phyloP scores from a whole-genome alignment of 805 yeast genomes.

The Pichia cephalocereana region DNA sequence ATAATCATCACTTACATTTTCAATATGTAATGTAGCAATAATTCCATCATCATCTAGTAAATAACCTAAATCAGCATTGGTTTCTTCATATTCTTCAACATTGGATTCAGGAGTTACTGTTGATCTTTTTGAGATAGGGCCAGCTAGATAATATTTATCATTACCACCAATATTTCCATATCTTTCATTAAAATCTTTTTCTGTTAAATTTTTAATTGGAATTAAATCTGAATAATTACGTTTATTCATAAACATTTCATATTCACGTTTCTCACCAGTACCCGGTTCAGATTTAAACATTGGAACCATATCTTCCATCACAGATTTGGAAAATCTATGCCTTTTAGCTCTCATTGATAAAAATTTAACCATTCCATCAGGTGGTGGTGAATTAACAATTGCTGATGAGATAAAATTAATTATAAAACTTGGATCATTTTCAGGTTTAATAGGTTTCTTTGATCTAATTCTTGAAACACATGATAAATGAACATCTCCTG shows the following conservation, averaged over 20 bases:
- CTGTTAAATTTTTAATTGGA: conserved; percentile 32
- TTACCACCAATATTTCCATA: conserved; percentile 19
- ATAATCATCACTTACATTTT: conserved; percentile 41
- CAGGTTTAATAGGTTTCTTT: conserved; percentile 41
- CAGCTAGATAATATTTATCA: conserved; percentile 5
- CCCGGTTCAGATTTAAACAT: conserved; percentile 54
- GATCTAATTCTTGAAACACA: conserved; percentile 72
- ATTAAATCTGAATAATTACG: conserved; percentile 70
- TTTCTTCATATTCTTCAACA: background rate
- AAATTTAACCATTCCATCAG: conserved; percentile 71
- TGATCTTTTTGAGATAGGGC: conserved; percentile 19
- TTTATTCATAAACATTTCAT: conserved; percentile 45
- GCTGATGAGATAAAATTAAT: conserved; percentile 86
- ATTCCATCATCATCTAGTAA: conserved; percentile 50
- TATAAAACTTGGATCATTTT: conserved; percentile 64
- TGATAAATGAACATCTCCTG: conserved; percentile 92
- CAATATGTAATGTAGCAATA: conserved; percentile 67
- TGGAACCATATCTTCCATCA: conserved; percentile 68
- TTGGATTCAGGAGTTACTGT: conserved; percentile 5
- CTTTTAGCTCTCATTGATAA: conserved; percentile 56
- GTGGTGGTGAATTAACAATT: conserved; percentile 88
- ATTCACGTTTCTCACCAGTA: conserved; percentile 34
- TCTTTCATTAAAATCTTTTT: conserved; percentile 1
- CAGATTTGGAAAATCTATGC: conserved; percentile 57
- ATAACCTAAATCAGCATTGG: conserved; percentile 30